These are phyloP conservation scores for Hypoxylon sp. DNA, from an alignment of 2,329 filamentous ascomycete species.

Conservation along the genomic window DNA sequence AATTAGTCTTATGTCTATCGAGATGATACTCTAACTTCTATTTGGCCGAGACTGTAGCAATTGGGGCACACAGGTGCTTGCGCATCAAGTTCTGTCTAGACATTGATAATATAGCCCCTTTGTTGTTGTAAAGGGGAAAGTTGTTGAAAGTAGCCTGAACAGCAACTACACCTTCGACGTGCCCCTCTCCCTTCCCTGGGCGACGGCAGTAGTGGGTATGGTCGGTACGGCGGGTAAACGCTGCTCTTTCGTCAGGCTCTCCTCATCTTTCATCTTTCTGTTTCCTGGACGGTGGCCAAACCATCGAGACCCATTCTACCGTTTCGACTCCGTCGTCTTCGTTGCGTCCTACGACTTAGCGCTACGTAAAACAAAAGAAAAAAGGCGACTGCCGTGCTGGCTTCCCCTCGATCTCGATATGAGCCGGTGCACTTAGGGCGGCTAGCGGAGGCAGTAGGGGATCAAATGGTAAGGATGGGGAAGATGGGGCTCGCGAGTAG, in stretches of 20 bases:
- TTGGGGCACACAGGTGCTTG: conserved; percentile 19
- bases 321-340: conserved; percentile 48
- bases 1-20: conserved; percentile 26
- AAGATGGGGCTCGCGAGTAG: conserved; percentile 43
- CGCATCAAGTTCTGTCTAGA: conserved; percentile 12
- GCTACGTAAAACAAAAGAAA: conserved; percentile 39
- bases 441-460: conserved; percentile 45
- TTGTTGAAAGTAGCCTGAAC: conserved; percentile 33
- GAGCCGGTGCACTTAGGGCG: conserved; percentile 46
- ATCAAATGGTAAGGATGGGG: conserved; percentile 35
- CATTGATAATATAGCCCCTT: conserved; percentile 14
- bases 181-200: conserved; percentile 25
- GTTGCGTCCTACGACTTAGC: conserved; percentile 27
- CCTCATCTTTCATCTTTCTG: conserved; percentile 19
- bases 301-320: conserved; percentile 45
- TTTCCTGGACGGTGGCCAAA: conserved; percentile 43
- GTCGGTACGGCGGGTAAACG: conserved; percentile 47
- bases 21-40: conserved; percentile 23
- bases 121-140: conserved; percentile 50
- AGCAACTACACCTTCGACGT: conserved; percentile 36
- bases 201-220: conserved; percentile 31
- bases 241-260: conserved; percentile 31
- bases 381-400: conserved; percentile 50
- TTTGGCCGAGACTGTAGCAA: conserved; percentile 24
- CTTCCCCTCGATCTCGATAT: conserved; percentile 52